These are phyloP conservation scores for Mycena epipterygia DNA, from an alignment of 768 basidiomycete species.

Conservation along the genomic window DNA sequence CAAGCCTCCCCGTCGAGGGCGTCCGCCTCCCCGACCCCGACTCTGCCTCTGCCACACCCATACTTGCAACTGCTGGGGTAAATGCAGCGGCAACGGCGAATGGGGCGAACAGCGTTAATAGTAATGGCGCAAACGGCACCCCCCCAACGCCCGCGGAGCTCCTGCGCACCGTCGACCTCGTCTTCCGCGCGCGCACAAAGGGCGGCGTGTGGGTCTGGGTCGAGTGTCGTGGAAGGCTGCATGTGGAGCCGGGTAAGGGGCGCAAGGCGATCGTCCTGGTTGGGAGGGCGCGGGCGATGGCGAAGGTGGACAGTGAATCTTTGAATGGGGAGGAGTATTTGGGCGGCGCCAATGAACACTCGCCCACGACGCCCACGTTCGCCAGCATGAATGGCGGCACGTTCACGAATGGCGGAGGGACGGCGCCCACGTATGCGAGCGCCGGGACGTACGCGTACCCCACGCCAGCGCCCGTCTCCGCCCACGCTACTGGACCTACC, in stretches of 20 bases:
- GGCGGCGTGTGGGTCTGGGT: constrained; percentile 74
- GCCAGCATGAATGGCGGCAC: too few species aligned
- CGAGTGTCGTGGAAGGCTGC: constrained; percentile 89
- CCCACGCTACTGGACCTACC: too few species aligned
- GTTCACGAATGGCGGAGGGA: too few species aligned
- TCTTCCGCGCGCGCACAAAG: constrained; percentile 85
- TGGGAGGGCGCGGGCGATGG: constrained; percentile 81
- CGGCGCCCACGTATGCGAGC: too few species aligned
- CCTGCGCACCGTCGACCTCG: constrained; percentile 80
- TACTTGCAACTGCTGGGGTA: too few species aligned
- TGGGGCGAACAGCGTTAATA: too few species aligned
- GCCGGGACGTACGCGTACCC: too few species aligned
- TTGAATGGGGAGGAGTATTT: constrained; percentile 68
- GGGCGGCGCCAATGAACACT: too few species aligned
- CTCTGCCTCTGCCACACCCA: too few species aligned
- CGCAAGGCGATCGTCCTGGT: constrained; percentile 94
- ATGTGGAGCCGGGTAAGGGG: constrained; percentile 94
- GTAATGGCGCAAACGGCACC: too few species aligned
- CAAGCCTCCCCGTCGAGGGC: constrained; percentile 65
- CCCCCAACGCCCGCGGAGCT: constrained; percentile 30
- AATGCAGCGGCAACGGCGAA: too few species aligned
- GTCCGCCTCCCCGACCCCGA: neutral
- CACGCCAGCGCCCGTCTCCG: too few species aligned
- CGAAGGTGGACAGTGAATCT: constrained; percentile 60
- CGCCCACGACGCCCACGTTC: constrained; percentile 3